phyloP scores from a whole-genome alignment of 2,329 filamentous ascomycete species.

The Xylaria sp. region DNA sequence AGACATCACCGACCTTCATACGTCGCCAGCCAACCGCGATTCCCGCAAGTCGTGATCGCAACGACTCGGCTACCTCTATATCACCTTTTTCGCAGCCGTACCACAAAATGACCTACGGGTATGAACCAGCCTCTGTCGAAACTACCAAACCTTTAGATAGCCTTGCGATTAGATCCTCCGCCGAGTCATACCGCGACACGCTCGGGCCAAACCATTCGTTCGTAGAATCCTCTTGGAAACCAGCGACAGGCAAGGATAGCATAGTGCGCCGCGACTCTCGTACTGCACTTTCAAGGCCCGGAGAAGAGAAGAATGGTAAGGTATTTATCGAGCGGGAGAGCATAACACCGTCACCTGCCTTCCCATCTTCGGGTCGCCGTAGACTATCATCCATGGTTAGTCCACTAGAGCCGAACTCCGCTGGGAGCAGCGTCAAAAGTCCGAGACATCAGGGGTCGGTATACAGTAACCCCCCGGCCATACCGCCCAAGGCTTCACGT shows the following conservation, averaged over 20 bases:
- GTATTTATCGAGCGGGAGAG: conserved; percentile 60
- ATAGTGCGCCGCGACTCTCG: conserved; percentile 49
- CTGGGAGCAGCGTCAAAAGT: conserved; percentile 31
- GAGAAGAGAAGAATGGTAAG: conserved; percentile 57
- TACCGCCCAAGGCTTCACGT: conserved; percentile 44
- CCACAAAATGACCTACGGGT: conserved; percentile 45
- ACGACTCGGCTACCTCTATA: conserved; percentile 28
- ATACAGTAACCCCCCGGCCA: conserved; percentile 38
- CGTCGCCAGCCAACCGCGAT: conserved; percentile 23
- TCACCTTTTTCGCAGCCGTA: conserved; percentile 45
- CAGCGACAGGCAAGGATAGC: conserved; percentile 11
- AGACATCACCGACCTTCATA: conserved; percentile 29
- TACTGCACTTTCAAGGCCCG: conserved; percentile 52
- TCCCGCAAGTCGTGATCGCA: conserved; percentile 22
- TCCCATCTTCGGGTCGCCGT: conserved; percentile 25
- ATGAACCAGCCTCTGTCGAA: conserved; percentile 20
- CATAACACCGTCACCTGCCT: conserved; percentile 51
- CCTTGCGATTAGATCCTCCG: conserved; percentile 4
- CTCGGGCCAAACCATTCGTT: conserved; percentile 4
- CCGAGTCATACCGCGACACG: conserved; percentile 13
- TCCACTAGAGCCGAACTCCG: conserved; percentile 42
- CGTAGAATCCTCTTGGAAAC: conserved; percentile 46
- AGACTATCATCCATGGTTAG: conserved; percentile 39
- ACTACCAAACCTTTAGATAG: conserved; percentile 2
- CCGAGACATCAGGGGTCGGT: conserved; percentile 30